Evolutionary conservation across 257 asterid species (phyloP).

Genomic region (Capsicum pubescens): DNA sequence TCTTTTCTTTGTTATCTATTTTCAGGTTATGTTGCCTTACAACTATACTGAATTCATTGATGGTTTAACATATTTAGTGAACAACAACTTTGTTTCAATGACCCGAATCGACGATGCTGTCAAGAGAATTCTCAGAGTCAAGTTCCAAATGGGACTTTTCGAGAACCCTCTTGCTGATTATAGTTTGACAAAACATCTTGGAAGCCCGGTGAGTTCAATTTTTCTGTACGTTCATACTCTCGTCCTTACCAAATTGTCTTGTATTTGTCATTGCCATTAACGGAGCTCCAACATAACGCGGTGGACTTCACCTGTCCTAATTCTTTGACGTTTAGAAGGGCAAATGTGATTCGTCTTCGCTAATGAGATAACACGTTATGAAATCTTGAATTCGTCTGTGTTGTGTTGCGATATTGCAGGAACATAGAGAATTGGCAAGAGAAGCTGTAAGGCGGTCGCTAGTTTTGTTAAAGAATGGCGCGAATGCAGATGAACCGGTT

Average conservation of each 20-base stretch:
- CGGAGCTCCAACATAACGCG: neutral
- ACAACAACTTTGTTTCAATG: conserved; percentile 27
- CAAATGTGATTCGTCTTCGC: too few relatives aligned
- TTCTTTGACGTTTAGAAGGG: too few relatives aligned
- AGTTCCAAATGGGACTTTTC: conserved; percentile 35
- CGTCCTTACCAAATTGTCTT: neutral
- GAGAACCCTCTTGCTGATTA: conserved; percentile 36
- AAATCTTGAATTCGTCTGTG: neutral
- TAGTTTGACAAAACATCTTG: conserved; percentile 31
- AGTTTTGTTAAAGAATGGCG: conserved; percentile 33
- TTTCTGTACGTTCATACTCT: neutral
- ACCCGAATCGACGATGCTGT: conserved; percentile 33
- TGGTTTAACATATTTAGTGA: conserved; percentile 32
- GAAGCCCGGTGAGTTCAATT: conserved; percentile 7
- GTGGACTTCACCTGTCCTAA: neutral
- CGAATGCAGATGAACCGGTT: conserved; percentile 34
- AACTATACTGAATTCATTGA: conserved; percentile 34
- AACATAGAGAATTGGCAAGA: conserved; percentile 34
- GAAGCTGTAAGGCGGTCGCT: conserved; percentile 33
- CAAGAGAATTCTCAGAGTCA: conserved; percentile 33
- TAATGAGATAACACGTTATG: too few relatives aligned
- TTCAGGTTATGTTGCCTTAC: conserved; percentile 33
- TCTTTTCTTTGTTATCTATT: neutral
- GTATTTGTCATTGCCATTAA: neutral
- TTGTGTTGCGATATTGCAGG: conserved; percentile 12